These are phyloP conservation scores for Xerocomus brunneocitrinus DNA, from an alignment of 768 basidiomycete genomes.

Conservation along the genomic window DNA sequence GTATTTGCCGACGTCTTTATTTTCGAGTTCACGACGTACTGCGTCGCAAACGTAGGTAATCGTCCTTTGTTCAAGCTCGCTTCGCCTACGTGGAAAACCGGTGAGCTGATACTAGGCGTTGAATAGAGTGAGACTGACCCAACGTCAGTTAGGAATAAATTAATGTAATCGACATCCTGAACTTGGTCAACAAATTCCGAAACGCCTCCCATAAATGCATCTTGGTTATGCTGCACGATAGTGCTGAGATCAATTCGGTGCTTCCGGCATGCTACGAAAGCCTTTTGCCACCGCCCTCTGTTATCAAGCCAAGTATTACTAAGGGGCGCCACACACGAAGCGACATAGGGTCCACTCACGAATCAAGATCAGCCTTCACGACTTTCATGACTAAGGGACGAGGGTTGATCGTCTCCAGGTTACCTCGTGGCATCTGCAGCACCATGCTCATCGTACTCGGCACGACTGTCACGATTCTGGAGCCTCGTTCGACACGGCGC, in stretches of 20 bases:
- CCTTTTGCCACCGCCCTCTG: slow-evolving; percentile 78
- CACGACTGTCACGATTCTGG: slow-evolving; percentile 82
- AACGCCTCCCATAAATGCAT: slow-evolving; percentile 58
- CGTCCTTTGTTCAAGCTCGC: slow-evolving; percentile 51
- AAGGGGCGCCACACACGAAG: background rate
- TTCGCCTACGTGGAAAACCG: slow-evolving; percentile 42
- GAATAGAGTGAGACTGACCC: slow-evolving; percentile 49
- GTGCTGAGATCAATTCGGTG: slow-evolving; percentile 90
- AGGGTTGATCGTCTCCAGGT: slow-evolving; percentile 93
- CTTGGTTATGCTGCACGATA: slow-evolving; percentile 78
- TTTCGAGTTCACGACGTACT: slow-evolving; percentile 68
- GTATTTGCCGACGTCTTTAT: slow-evolving; percentile 68
- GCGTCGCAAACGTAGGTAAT: slow-evolving; percentile 73
- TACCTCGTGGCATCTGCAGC: slow-evolving; percentile 96
- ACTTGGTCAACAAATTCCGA: slow-evolving; percentile 77
- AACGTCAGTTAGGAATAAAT: slow-evolving; percentile 82
- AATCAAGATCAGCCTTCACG: slow-evolving; percentile 68
- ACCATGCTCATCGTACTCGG: slow-evolving; percentile 87
- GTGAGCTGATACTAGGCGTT: background rate
- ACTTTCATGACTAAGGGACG: slow-evolving; percentile 86
- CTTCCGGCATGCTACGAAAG: slow-evolving; percentile 87
- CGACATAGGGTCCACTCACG: slow-evolving; percentile 31
- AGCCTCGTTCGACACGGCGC: slow-evolving; percentile 84
- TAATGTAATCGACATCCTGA: slow-evolving; percentile 85
- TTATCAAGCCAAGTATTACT: background rate